Base-by-base conservation (phyloP, 1,284 basidiomycete species). In the Golubevia sp. region DNA sequence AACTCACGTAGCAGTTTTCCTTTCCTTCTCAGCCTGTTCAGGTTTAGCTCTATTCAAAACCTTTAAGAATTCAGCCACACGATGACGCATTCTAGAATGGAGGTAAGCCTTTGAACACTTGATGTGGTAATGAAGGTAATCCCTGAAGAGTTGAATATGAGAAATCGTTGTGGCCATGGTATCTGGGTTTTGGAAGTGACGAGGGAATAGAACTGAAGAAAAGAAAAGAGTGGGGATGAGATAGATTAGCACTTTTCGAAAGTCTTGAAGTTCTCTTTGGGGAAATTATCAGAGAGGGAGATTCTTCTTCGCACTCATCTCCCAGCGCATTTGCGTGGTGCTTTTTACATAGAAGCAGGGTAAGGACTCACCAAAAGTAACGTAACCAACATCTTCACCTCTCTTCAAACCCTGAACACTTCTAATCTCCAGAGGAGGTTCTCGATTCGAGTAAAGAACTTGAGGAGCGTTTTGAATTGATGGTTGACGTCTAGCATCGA, bases 21-120 rank as follows among this genome's bases (percentile, higher is more conserved):
- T 88, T 84, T 97, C 94, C 26, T 88, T 89, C 6, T 88, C 78
- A 1, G 90, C 90, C 7, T 89, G 89, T 85, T 99, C 97, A 38
- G 92, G 92, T 88, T 99, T 99, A n/a, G 97, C 96, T 56, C 97
- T 87, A 84, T 99, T 99, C 77, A 99, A 87, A 56, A 99, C 90
- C 86, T 99, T 99, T 85, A 97, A 91, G 87, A 99, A 99, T 85
- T 98, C 94, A 15, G 92, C 90, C 13, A 97, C 97, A 25, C 97
- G 90, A 82, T 91, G 88, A 66, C 97, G 88, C 95, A 99, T 97
- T 57, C 97, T 88, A 24, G 93, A 96, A 85, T 99, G 97, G 93
- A 99, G 96, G 86, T 99, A 99, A 1, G 96, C 97, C 85, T 99
- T 99, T 59, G 92, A 95, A 85, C 96, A 98, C 84, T 96, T 99